These are phyloP conservation scores for Teratosphaeria epicoccoides DNA, from an alignment of 2,329 filamentous ascomycete species.

Conservation along the genomic window DNA sequence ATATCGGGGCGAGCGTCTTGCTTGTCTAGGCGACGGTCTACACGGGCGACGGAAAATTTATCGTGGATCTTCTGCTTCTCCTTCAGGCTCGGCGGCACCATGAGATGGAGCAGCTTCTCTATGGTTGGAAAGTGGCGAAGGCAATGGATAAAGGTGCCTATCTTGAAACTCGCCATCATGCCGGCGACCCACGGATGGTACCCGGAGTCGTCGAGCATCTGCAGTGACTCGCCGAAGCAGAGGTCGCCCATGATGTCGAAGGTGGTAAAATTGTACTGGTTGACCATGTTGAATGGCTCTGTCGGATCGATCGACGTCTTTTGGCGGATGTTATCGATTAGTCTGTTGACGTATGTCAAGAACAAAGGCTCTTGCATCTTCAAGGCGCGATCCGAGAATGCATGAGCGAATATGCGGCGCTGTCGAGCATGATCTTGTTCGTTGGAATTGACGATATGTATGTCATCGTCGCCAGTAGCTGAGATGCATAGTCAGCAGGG, in stretches of 20 bases:
- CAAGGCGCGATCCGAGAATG: slow-evolving; percentile 32
- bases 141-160: slow-evolving; percentile 1
- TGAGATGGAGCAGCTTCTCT: slow-evolving; percentile 2
- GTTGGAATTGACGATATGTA: slow-evolving; percentile 28
- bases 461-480: slow-evolving; percentile 26
- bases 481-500: slow-evolving; percentile 20
- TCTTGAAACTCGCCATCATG: slow-evolving; percentile 7
- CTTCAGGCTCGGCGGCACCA: slow-evolving; percentile 2
- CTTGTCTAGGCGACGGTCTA: slow-evolving; percentile 9
- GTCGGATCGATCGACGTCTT: slow-evolving; percentile 21
- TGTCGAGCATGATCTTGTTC: slow-evolving; percentile 30
- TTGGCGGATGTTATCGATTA: slow-evolving; percentile 28
- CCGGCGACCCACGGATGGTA: slow-evolving; percentile 28
- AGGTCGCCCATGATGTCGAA: slow-evolving; percentile 24
- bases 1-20: slow-evolving; percentile 2
- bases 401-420: slow-evolving; percentile 30
- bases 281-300: slow-evolving; percentile 17
- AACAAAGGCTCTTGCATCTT: slow-evolving; percentile 32
- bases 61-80: slow-evolving; percentile 1
- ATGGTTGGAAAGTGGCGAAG: slow-evolving; percentile 3
- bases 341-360: slow-evolving; percentile 30
- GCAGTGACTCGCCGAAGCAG: slow-evolving; percentile 25
- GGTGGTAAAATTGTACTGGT: slow-evolving; percentile 23
- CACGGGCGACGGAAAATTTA: not conserved
- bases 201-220: slow-evolving; percentile 20